Base-by-base conservation (phyloP, 345 rosid genomes). In the Kandelia obovata region DNA sequence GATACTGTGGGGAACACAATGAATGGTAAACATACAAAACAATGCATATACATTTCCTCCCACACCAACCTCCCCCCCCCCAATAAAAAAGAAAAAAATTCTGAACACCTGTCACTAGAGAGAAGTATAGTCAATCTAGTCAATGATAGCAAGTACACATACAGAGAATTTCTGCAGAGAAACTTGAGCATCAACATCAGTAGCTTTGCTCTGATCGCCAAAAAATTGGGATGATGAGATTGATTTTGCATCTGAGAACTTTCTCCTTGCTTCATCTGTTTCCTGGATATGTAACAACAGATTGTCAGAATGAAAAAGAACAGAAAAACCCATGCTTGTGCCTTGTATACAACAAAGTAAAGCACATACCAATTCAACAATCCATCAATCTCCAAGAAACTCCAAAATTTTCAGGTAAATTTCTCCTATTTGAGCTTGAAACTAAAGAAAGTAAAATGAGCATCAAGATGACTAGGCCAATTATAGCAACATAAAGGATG, bases 181-280 rank as follows among this genome's bases (percentile, higher is more conserved):
- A 79, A 68, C 89, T 83, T 92, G 91, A 57, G 98, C 81, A n/a
- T 89, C 96, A 26, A 71, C 1, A 58, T 88, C 92, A 4, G 78
- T 66, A 61, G 89, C 72, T 65, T 75, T 80, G 78, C 58, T 84
- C 65, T 84, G 92, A 67, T 89, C 89, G 53, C 96, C 96, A 61
- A 90, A 96, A 71, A 13, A 96, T 68, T 96, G 99, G n/a, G 97
- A 85, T 11, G 99, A 96, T 58, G 99, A 96, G 68, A 96, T 96
- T 7, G 99, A 88, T 70, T 96, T 96, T 25, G 99, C 99, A 72
- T 89, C 92, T 39, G 96, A 78, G 81, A 90, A 96, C 84, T 92
- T 96, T 85, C 85, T 92, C 81, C 97, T 85, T 51, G 99, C 99
- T 79, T 96, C 98, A 81, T 96, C 98, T 23, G 89, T 78, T 81